A percentile compares a stretch with the other conserved stretches of the same genome.
Conservation (phyloP, 139 green algal genomes). For the Dunaliella primolecta region DNA sequence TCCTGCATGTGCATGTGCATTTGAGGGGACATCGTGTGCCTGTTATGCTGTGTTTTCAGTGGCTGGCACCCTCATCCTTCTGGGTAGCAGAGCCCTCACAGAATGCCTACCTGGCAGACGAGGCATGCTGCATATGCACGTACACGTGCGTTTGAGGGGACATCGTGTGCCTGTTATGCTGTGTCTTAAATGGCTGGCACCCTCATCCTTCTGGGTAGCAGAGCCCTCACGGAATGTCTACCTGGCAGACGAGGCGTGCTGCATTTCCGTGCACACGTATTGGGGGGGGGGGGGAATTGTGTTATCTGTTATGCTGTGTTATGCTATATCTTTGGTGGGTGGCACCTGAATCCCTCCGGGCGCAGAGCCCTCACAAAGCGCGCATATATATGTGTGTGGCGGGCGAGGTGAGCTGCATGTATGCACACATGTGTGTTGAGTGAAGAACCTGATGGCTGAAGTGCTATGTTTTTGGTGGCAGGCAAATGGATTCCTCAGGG, state of each 20-base stretch:
- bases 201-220: constrained; percentile 73
- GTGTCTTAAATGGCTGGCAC: constrained; percentile 71
- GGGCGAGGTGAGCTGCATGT: too few species aligned
- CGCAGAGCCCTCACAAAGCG: constrained; percentile 70
- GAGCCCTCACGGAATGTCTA: constrained; percentile 69
- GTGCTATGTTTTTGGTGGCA: constrained; percentile 68
- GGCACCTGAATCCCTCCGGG: constrained; percentile 77
- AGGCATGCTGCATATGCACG: too few species aligned
- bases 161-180: too few species aligned
- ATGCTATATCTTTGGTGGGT: constrained; percentile 60
- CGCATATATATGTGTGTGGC: constrained; percentile 54
- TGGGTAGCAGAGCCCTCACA: constrained; percentile 73
- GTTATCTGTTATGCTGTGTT: too few species aligned
- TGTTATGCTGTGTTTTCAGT: constrained; percentile 71
- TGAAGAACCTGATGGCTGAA: too few species aligned
- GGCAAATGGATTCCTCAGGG: constrained; percentile 77
- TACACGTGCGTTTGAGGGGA: background rate
- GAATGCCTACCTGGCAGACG: constrained; percentile 52
- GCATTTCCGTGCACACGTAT: background rate
- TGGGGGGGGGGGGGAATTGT: too few species aligned
- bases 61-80: constrained; percentile 74
- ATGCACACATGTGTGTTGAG: background rate
- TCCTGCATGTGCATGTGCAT: background rate
- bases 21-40: too few species aligned
- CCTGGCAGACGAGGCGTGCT: too few species aligned